Percentiles rank a stretch among this genome's conserved stretches.
Evolutionary conservation across 768 basidiomycete species (phyloP).

Genomic region (Cystobasidium ongulense): DNA sequence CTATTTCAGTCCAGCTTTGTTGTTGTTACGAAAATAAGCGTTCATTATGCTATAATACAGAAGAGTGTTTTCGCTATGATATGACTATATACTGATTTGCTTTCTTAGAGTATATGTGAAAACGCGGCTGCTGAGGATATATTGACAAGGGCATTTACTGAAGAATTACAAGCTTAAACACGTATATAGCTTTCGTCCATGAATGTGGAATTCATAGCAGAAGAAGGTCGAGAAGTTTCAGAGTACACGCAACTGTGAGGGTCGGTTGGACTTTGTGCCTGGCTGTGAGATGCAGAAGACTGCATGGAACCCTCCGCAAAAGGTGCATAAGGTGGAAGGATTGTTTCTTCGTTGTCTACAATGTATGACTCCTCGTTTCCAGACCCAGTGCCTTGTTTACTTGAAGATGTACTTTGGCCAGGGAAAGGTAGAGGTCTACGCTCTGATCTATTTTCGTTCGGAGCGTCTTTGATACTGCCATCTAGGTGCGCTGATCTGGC

Average conservation of each 20-base stretch:
- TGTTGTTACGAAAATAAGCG: background rate
- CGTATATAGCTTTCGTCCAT: conserved; percentile 4
- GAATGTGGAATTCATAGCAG: background rate
- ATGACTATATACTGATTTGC: background rate
- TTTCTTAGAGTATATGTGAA: background rate
- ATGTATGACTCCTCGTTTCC: background rate
- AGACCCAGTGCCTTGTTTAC: background rate
- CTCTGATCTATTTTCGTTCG: background rate
- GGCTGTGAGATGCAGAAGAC: background rate
- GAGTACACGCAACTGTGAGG: background rate
- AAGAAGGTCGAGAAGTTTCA: background rate
- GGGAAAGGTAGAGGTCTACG: conserved; percentile 20
- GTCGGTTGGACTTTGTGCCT: background rate
- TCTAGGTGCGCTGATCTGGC: background rate
- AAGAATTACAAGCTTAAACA: background rate
- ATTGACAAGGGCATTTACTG: background rate
- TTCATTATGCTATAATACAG: background rate
- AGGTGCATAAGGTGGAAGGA: conserved; percentile 17
- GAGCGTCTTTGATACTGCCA: too few species aligned
- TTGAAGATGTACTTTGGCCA: background rate
- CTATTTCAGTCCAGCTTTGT: background rate
- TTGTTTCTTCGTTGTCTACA: conserved; percentile 2
- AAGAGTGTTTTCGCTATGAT: background rate
- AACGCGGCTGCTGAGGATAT: background rate
- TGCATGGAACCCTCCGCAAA: background rate